These are phyloP conservation scores for Aaosphaeria pasadenensis DNA, from an alignment of 2,329 filamentous ascomycete species.

Conservation along the genomic window DNA sequence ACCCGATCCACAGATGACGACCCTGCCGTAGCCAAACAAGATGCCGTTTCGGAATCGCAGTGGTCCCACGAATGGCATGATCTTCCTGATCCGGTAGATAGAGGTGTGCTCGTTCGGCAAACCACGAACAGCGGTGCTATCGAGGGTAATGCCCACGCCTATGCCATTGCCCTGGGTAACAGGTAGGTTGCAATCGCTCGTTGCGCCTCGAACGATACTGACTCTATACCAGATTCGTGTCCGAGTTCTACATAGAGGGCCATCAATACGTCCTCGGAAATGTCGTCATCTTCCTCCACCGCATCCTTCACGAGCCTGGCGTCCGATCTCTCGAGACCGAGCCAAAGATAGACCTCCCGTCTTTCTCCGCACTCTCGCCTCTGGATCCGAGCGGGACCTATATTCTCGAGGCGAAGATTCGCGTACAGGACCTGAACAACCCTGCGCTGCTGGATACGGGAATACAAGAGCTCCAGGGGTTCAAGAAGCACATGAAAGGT, in stretches of 20 bases:
- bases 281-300: constrained; percentile 55
- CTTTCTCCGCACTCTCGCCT: constrained; percentile 45
- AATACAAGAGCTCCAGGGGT: constrained; percentile 52
- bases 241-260: constrained; percentile 56
- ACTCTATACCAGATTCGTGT: constrained; percentile 48
- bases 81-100: constrained; percentile 49
- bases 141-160: constrained; percentile 48
- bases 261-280: constrained; percentile 58
- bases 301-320: constrained; percentile 49
- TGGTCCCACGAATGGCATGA: constrained; percentile 42
- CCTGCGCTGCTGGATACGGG: constrained; percentile 53
- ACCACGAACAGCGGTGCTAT: constrained; percentile 49
- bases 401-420: constrained; percentile 57
- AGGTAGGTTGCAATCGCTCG: constrained; percentile 36
- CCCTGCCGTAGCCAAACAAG: constrained; percentile 18
- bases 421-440: constrained; percentile 55
- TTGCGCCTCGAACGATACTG: constrained; percentile 9
- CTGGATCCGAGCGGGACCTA: constrained; percentile 58
- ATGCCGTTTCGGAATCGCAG: constrained; percentile 20
- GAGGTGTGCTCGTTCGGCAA: constrained; percentile 53
- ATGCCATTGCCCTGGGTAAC: constrained; percentile 54
- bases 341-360: constrained; percentile 39
- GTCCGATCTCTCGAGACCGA: constrained; percentile 28
- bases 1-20: constrained; percentile 7
- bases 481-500: constrained; percentile 56